These are phyloP conservation scores for Lactarius quietus DNA, from an alignment of 768 basidiomycete genomes.

Conservation along the genomic window DNA sequence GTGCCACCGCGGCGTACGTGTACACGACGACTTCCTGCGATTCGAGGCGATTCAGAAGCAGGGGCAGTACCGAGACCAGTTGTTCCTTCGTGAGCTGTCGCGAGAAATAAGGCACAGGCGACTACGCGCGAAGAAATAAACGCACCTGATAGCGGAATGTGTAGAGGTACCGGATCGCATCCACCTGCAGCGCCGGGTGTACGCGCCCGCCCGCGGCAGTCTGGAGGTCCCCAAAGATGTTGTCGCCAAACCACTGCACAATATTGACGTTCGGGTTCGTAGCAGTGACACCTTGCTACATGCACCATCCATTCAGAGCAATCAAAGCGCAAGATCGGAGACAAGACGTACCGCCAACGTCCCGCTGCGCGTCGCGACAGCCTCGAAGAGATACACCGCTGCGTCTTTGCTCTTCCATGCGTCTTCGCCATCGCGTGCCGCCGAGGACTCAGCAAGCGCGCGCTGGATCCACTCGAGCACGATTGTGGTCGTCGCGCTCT, in stretches of 20 bases:
- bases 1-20: slow-evolving; percentile 97
- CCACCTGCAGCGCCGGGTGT: slow-evolving; percentile 90
- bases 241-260: slow-evolving; percentile 91
- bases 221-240: slow-evolving; percentile 84
- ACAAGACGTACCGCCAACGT: slow-evolving; percentile 63
- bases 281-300: slow-evolving; percentile 83
- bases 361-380: slow-evolving; percentile 85
- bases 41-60: too few relatives aligned
- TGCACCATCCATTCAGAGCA: slow-evolving; percentile 4
- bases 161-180: slow-evolving; percentile 91
- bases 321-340: background rate
- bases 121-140: background rate
- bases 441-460: slow-evolving; percentile 57
- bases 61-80: too few relatives aligned
- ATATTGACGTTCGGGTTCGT: slow-evolving; percentile 91
- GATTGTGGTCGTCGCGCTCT: slow-evolving; percentile 35
- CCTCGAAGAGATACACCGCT: slow-evolving; percentile 90
- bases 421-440: slow-evolving; percentile 52
- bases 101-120: background rate
- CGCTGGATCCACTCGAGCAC: slow-evolving; percentile 79
- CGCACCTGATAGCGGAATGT: slow-evolving; percentile 94
- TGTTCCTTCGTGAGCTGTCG: slow-evolving; percentile 85
- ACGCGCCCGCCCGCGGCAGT: slow-evolving; percentile 55
- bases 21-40: too few relatives aligned
- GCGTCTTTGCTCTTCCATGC: slow-evolving; percentile 93